Base-by-base conservation (phyloP, 352 stramenopile species). In the Globisporangium alternatum region DNA sequence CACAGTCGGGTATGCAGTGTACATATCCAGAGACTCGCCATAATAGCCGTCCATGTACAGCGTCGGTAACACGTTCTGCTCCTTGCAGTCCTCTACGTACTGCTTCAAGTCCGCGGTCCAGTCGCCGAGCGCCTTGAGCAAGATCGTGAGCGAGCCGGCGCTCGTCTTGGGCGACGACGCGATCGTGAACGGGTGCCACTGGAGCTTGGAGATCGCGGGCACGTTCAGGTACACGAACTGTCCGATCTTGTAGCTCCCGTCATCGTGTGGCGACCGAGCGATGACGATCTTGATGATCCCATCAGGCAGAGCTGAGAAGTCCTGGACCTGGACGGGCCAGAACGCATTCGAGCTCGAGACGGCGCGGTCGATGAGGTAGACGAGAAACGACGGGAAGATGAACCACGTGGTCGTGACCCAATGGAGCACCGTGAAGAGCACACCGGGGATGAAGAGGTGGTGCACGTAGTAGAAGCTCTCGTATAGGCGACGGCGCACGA, bases 111-210 rank as follows among this genome's bases (percentile, higher is more conserved):
- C 47, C 0, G 55, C 13, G 1, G 75, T 79, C 77, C 77, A 86
- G 53, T 77, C 57, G 2, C 77, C 77, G 12, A 82, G 68, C 10
- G 74, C 70, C 53, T 83, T 83, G 58, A 79, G 25, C 35, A 78
- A 33, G 19, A 84, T 54, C 5, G 75, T 87, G 21, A 87, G 54
- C 0, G 64, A 65, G 28, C 35, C 60, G 15, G 66, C 25, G 37
- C 44, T 71, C 0, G 55, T 35, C 1, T 47, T 51, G 3, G 77
- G 77, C n/a, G 77, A 80, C 12, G 75, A 83, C 6, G 65, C 69
- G 30, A 87, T 70, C 13, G 73, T 83, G 64, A 87, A 80, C 15
- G 76, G 62, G 48, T 87, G 78, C 78, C 76, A 87, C 63, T 87
- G 73, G 3, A 76, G 61, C 67, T 77, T 82, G 21, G 76, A 83